Conservation (phyloP, 805 yeast species). For the Debaryomyces castellii region DNA sequence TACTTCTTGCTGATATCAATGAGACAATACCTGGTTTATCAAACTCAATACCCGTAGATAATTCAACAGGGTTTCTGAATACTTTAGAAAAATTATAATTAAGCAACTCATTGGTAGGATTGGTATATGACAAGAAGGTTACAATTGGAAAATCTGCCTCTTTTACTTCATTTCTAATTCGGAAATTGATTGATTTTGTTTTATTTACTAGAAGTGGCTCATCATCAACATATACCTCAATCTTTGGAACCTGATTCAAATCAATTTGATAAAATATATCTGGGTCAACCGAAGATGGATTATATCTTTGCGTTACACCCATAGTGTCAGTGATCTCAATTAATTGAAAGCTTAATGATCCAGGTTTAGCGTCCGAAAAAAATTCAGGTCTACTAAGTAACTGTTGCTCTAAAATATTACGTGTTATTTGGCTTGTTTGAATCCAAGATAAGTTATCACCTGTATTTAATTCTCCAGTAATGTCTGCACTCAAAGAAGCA, state of each 20-base stretch:
- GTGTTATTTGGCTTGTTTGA: slow-evolving; percentile 19
- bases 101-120: slow-evolving; percentile 22
- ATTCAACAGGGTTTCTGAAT: slow-evolving; percentile 24
- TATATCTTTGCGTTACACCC: slow-evolving; percentile 33
- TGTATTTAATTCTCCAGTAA: slow-evolving; percentile 7
- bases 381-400: slow-evolving; percentile 26
- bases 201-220: slow-evolving; percentile 24
- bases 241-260: slow-evolving; percentile 23
- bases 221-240: slow-evolving; percentile 21
- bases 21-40: slow-evolving; percentile 66
- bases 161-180: slow-evolving; percentile 15
- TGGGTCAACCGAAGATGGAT: slow-evolving; percentile 35
- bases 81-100: slow-evolving; percentile 18
- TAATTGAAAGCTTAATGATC: slow-evolving; percentile 33
- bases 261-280: slow-evolving; percentile 33
- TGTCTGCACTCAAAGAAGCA: slow-evolving; percentile 21
- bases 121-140: slow-evolving; percentile 29
- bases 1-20: slow-evolving; percentile 54
- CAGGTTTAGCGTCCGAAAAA: slow-evolving; percentile 17
- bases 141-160: slow-evolving; percentile 47
- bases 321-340: slow-evolving; percentile 30
- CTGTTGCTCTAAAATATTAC: slow-evolving; percentile 37
- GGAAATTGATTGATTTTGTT: slow-evolving; percentile 10
- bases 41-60: slow-evolving; percentile 34
- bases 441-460: slow-evolving; percentile 38